Evolutionary conservation across 2,329 filamentous ascomycete species (phyloP), one percentile per base, ranked within the genome.

Genomic region (Fusarium mexicanum): DNA sequence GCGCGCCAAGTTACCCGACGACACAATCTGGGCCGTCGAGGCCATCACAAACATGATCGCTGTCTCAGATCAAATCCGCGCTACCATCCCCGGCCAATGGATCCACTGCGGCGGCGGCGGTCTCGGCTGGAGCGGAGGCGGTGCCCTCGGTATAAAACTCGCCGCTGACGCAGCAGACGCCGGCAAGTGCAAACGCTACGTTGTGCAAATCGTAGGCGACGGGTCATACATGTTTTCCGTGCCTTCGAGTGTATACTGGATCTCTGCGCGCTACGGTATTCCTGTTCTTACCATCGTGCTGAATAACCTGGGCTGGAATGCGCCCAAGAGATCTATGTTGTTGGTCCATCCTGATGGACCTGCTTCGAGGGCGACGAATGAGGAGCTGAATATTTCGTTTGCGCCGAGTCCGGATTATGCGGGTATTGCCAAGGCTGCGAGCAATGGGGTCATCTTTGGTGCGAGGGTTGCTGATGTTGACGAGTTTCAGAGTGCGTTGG

Each of bases 181-280:
- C 6, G 24, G 22, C 0, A 64, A 57, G 18, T 26, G 33, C 3
- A 53, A 64, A 24, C 54, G 65, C 6, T 68, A 68, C 1, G 67
- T 69, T 1, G 65, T 69, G 2, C 67, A 69, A 1, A 40, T 73
- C 16, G 67, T 67, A 4, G 71, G 71, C 0, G 71, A 74, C 16
- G 71, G 71, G 1, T 74, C 67, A 5, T 74, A 62, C 14, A 61
- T 74, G 29, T 74, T 74, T n/a, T 62, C 62, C 14, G 67, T 68
- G 0, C 67, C 64, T 0, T 71, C 63, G 1, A 69, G 67, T 6
- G 72, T 73, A 1, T 74, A 71, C 40, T 74, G 72, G 72, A 74
- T 74, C 8, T 67, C 72, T 0, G 61, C 65, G 0, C 44, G 64
- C 0, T 74, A 74, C 17, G 29, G 55, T 0, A 74, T 67, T 6